Conservation (phyloP, 192 early-diverging fungal species). For the Linnemannia elongata region DNA sequence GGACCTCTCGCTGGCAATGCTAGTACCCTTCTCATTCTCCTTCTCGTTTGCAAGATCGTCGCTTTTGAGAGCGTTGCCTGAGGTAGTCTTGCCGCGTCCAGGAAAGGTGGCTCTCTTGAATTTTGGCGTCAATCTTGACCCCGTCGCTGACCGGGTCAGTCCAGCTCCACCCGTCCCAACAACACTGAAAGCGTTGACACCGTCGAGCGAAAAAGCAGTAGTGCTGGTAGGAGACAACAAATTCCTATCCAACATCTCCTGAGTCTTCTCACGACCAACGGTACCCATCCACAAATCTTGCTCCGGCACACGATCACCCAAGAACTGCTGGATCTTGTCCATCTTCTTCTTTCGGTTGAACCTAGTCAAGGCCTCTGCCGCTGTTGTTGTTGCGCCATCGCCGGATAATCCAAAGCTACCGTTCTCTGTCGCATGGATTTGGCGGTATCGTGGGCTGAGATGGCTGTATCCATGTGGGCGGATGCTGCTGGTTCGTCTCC, state of each 20-base stretch:
- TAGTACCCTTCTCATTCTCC: neutral
- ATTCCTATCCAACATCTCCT: constrained; percentile 41
- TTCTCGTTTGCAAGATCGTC: neutral
- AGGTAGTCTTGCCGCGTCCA: neutral
- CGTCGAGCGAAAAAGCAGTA: neutral
- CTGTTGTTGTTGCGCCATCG: neutral
- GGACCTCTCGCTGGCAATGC: neutral
- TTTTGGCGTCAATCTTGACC: neutral
- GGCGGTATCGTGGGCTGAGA: neutral
- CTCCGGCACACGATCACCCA: constrained; percentile 57
- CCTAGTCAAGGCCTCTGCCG: neutral
- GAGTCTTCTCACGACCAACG: constrained; percentile 30
- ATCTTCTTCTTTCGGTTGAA: constrained; percentile 51
- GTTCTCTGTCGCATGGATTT: neutral
- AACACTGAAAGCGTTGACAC: neutral
- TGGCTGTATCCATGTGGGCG: neutral
- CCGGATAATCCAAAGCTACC: neutral
- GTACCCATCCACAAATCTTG: constrained; percentile 53
- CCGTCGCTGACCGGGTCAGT: neutral
- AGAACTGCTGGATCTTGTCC: constrained; percentile 62
- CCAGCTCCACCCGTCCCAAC: neutral
- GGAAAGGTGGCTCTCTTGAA: neutral
- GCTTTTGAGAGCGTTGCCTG: neutral
- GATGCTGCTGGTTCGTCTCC: constrained; percentile 4
- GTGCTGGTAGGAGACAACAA: constrained; percentile 19